Evolutionary conservation across 2,329 filamentous ascomycete species (phyloP), one percentile per base, ranked within the genome.

Genomic region (Phaeosphaeria sp.): DNA sequence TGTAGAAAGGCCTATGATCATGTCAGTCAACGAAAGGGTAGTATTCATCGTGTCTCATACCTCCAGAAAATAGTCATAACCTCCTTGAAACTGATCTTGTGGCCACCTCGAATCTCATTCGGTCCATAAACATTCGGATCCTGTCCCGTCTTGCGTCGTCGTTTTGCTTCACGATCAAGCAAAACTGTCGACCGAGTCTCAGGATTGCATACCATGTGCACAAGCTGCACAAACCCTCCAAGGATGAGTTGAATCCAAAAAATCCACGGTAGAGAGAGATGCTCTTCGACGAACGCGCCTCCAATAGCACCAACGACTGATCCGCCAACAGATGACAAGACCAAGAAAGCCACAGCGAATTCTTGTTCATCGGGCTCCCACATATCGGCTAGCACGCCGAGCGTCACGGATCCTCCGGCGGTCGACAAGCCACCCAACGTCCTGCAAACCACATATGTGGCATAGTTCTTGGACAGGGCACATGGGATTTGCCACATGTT

Each of bases 161-260:
- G 86, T 82, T 90, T 91, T 27, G 92, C 91, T 57, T 92, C 90
- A 1, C 81, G 81, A 77, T 93, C 89, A 81, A 95, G 87, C 80
- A 94, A 83, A 58, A 92, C 85, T 3, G 88, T 91, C 0, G 87
- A 84, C 50, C 90, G 82, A 0, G 91, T 94, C 77, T 95, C 91
- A 1, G 90, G 90, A 4, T 94, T 91, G 7, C 87, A 81, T 49
- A 90, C 68, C 43, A 89, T 77, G 72, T 93, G 90, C 4, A 90
- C 69, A 4, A 85, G 18, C 71, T 93, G 90, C 2, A 91, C 85
- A 44, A 85, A 82, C 5, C 78, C 88, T 18, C 91, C 91, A 52
- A 94, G 87, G 65, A 93, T 92, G 62, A 94, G 84, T 76, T 93
- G 90, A 54, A 93, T 88, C 90, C 91, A 94, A 73, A 93, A 93